Evolutionary conservation across 1,284 basidiomycete species (phyloP).

Genomic region (Amanita bisporigera): DNA sequence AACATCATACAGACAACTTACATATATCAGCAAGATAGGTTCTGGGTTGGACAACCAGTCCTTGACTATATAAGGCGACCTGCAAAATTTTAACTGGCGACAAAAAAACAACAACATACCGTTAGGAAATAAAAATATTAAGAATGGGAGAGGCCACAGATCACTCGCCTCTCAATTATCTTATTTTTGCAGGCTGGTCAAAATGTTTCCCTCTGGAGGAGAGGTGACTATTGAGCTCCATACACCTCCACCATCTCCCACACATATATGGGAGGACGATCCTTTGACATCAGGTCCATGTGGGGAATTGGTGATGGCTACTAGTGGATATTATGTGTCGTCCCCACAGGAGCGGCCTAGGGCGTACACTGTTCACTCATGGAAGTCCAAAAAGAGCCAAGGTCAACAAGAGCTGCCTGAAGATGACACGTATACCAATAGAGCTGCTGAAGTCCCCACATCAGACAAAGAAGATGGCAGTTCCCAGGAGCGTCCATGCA

Average conservation of each 20-base stretch:
- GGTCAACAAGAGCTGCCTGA: neutral
- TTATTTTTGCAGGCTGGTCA: no score
- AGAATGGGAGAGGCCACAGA: no score
- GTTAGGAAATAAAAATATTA: no score
- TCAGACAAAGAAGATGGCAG: neutral
- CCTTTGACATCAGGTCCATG: neutral
- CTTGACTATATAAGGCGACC: no score
- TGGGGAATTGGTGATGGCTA: neutral
- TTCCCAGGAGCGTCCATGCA: neutral
- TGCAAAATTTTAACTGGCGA: no score
- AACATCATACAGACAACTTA: no score
- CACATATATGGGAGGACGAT: neutral
- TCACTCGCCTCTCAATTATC: no score
- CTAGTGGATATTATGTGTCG: neutral
- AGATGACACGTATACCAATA: neutral
- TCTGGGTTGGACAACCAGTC: no score
- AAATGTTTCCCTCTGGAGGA: neutral
- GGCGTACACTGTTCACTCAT: neutral
- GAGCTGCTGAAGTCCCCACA: neutral
- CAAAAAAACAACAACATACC: no score
- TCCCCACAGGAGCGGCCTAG: neutral
- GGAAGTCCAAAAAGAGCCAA: neutral
- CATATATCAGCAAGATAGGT: no score
- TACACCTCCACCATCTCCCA: neutral
- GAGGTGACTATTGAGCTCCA: neutral